A percentile compares a stretch with the other conserved stretches of the same genome.
These are phyloP conservation scores for Aspergillus olivimuriae DNA, from an alignment of 495 filamentous ascomycete genomes.

Conservation along the genomic window DNA sequence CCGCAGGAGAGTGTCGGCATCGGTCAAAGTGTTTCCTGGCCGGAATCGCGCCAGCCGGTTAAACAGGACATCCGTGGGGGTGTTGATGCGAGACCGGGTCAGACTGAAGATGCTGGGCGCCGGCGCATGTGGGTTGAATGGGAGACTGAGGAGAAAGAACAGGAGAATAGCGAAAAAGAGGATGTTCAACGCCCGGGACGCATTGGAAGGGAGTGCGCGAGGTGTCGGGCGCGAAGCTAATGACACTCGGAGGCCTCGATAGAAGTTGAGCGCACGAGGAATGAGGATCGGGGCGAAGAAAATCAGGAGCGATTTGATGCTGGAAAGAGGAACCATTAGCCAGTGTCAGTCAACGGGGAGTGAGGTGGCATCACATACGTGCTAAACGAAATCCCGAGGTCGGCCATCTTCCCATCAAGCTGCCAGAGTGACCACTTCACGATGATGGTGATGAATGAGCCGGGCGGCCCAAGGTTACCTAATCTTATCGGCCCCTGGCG, in stretches of 20 bases:
- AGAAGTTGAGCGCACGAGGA: conserved; percentile 63
- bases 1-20: conserved; percentile 56
- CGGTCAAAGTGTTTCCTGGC: conserved; percentile 45
- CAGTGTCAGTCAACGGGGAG: background rate
- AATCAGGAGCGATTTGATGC: conserved; percentile 71
- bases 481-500: background rate
- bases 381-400: conserved; percentile 27
- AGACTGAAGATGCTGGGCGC: conserved; percentile 68
- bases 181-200: conserved; percentile 49
- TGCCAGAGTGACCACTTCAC: background rate
- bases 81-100: conserved; percentile 79
- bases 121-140: conserved; percentile 55
- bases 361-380: conserved; percentile 25
- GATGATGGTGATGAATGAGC: too few relatives aligned
- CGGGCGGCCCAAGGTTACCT: too few relatives aligned
- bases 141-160: conserved; percentile 59
- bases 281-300: conserved; percentile 83
- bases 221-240: conserved; percentile 52
- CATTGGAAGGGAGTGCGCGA: conserved; percentile 32
- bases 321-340: conserved; percentile 18
- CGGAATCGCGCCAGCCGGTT: conserved; percentile 63
- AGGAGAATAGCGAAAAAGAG: conserved; percentile 51
- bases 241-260: conserved; percentile 57
- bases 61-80: conserved; percentile 79
- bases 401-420: conserved; percentile 19